Evolutionary conservation across 306 rosid genomes (phyloP).

Genomic region (Trifolium fragiferum): DNA sequence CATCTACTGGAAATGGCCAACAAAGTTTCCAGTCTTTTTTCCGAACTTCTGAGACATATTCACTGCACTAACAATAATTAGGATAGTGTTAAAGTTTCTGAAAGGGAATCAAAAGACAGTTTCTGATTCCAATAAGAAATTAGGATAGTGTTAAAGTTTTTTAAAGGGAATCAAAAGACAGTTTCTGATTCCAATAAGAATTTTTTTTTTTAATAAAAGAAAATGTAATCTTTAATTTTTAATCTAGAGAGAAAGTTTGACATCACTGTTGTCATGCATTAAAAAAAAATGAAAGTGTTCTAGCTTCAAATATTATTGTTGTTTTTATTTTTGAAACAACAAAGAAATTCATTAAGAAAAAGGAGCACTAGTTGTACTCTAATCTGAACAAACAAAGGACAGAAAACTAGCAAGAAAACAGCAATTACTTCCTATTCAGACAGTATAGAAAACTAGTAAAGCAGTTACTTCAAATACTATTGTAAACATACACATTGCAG

Average conservation of each 20-base stretch:
- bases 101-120: slow-evolving; percentile 38
- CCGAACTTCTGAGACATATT: slow-evolving; percentile 80
- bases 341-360: no score
- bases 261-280: slow-evolving; percentile 26
- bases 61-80: slow-evolving; percentile 63
- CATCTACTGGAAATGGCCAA: slow-evolving; percentile 78
- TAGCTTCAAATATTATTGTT: slow-evolving; percentile 5
- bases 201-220: no score
- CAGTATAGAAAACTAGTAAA: no score
- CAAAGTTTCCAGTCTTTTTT: slow-evolving; percentile 80
- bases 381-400: no score
- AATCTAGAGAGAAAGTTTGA: background rate
- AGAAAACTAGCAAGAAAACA: no score
- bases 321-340: no score
- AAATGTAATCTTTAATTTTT: background rate
- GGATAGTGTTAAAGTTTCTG: slow-evolving; percentile 32
- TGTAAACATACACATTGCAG: slow-evolving; percentile 10
- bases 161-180: slow-evolving; percentile 39
- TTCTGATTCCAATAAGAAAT: slow-evolving; percentile 31
- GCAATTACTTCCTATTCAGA: no score
- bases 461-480: background rate
- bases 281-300: slow-evolving; percentile 15
- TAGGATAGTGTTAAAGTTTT: slow-evolving; percentile 27
- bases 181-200: slow-evolving; percentile 21
- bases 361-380: no score